Base-by-base conservation (phyloP, 148 eudicot species). In the Rhododendron henanense region DNA sequence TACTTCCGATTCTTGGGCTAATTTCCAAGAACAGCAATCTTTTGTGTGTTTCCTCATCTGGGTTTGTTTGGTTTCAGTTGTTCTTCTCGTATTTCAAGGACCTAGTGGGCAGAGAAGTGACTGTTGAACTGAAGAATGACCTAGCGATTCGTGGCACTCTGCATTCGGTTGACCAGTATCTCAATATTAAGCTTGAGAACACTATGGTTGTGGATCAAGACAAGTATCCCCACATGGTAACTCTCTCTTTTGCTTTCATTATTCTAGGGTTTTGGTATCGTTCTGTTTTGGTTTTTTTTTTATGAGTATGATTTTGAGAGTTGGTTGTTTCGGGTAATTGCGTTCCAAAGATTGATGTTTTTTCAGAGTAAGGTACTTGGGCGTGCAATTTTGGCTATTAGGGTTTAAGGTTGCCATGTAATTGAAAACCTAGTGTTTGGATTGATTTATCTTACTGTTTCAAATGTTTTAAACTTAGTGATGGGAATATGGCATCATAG, bases 121-220 rank as follows among this genome's bases (percentile, higher is more conserved):
- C 96, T 15, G 98, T 96, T 82, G 99, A 96, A 88, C 91, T 96
- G 83, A 96, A 96, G 93, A 96, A 96, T 86, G 99, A 96, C 88
- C 88, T 96, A 48, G 99, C 99, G 10, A 95, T 96, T 55, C 91
- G 92, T 74, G 98, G 99, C 1, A 95, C 97, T 35, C 95, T 96
- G n/a, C 99, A 95, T 87, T 96, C 99, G 4, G 99, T 96, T 76
- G 99, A 96, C 92, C 99, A 96, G 85, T 95, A 96, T 85, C 97
- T 96, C 89, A 96, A 96, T 87, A 95, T 96, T 81, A 96, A 96
- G 93, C 96, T 96, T 25, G 99, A 96, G 89, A 96, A 96, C 86
- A 96, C 99, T 44, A 90, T 95, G 93, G 99, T 96, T 89, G 99
- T 95, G 83, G 99, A 96, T 90, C 98, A 96, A 87, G 99, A 96